Conservation (phyloP, 202 grass and related monocot species). For the Zoysia matrella region DNA sequence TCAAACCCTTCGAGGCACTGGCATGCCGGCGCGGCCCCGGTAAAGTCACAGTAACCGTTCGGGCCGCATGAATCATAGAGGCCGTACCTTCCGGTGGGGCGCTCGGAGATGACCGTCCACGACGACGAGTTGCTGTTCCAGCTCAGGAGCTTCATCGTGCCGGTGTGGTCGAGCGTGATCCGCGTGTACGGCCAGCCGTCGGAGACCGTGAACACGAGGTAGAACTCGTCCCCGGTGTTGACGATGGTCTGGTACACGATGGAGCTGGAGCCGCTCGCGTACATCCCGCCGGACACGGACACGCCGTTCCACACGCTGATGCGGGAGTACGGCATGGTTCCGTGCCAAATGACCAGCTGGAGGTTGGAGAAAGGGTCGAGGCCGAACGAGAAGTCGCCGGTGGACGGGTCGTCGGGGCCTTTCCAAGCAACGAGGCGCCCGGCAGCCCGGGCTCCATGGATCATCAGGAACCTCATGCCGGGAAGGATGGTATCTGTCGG, state of each 20-base stretch:
- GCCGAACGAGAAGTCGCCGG: constrained; percentile 24
- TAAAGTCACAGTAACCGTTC: constrained; percentile 31
- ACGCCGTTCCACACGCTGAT: not conserved
- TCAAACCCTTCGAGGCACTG: constrained; percentile 42
- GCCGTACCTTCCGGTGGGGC: not conserved
- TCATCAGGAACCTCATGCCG: not conserved
- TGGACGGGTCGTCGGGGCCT: constrained; percentile 37
- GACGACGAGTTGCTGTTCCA: constrained; percentile 6
- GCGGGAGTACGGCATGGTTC: not conserved
- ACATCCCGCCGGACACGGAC: not conserved
- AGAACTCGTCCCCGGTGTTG: constrained; percentile 10
- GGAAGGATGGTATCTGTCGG: constrained; percentile 52
- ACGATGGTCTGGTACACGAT: not conserved
- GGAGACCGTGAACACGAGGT: not conserved
- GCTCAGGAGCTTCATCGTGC: not conserved
- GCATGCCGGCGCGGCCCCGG: not conserved
- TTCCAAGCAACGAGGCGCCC: constrained; percentile 38
- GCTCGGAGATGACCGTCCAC: not conserved
- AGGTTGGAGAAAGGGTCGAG: not conserved
- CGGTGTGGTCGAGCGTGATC: constrained; percentile 10
- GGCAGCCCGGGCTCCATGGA: not conserved
- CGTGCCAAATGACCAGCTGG: constrained; percentile 10
- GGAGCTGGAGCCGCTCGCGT: not conserved
- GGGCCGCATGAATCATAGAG: constrained; percentile 33
- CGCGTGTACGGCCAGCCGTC: not conserved